Percentiles rank a stretch among this genome's conserved stretches.
Conservation (phyloP, 169 alveolate species). For the Plasmodium knowlesi region DNA sequence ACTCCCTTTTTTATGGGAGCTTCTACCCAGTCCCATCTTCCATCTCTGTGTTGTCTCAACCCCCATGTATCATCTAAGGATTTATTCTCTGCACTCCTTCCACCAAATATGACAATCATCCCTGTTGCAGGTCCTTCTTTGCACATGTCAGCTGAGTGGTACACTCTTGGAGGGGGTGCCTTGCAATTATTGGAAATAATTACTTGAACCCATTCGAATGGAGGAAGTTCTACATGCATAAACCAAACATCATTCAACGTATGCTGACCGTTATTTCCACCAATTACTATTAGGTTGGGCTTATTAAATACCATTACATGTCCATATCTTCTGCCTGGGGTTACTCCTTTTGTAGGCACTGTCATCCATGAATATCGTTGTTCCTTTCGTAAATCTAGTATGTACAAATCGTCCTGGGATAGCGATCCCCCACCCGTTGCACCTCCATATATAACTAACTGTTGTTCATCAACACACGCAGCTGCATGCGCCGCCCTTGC, state of each 20-base stretch:
- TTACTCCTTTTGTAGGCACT: conserved; percentile 97
- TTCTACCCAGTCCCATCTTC: conserved; percentile 99
- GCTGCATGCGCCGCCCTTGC: conserved; percentile 99
- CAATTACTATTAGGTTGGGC: conserved; percentile 97
- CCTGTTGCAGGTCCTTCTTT: conserved; percentile 98
- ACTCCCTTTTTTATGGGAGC: conserved; percentile 95
- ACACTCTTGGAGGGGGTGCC: conserved; percentile 96
- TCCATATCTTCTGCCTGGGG: conserved; percentile 99
- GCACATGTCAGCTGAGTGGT: conserved; percentile 90
- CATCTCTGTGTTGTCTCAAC: conserved; percentile 98
- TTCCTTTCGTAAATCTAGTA: conserved; percentile 95
- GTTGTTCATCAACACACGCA: conserved; percentile 96
- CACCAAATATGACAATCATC: conserved; percentile 99
- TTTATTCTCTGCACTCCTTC: conserved; percentile 94
- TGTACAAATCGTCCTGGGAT: conserved; percentile 96
- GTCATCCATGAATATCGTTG: conserved; percentile 96
- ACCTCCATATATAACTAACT: conserved; percentile 98
- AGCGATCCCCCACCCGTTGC: conserved; percentile 99
- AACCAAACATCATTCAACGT: conserved; percentile 97
- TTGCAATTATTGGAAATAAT: conserved; percentile 85
- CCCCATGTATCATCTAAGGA: conserved; percentile 99
- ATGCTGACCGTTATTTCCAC: conserved; percentile 98
- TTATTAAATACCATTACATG: conserved; percentile 97
- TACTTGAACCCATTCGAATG: conserved; percentile 96
- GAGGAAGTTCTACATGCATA: conserved; percentile 97